A percentile compares a stretch with the other conserved stretches of the same genome.
These are phyloP conservation scores for Geotrichum citri-aurantii DNA, from an alignment of 1,139 yeast species.

Conservation along the genomic window DNA sequence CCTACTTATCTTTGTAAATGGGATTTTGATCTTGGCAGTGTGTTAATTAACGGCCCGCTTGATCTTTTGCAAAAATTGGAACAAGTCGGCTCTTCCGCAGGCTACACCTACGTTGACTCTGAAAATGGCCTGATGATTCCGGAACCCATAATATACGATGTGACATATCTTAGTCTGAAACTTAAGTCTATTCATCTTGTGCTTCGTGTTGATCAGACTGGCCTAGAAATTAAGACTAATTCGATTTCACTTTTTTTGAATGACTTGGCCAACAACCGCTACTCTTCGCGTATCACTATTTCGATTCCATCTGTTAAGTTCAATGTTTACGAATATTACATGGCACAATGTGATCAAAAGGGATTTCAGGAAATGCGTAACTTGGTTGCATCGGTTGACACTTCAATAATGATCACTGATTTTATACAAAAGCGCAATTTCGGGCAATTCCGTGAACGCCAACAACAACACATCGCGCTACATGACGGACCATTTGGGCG, in stretches of 20 bases:
- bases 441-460: constrained; percentile 44
- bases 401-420: constrained; percentile 55
- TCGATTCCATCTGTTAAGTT: constrained; percentile 45
- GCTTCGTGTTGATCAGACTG: constrained; percentile 32
- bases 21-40: constrained; percentile 67
- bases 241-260: constrained; percentile 47
- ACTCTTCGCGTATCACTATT: constrained; percentile 51
- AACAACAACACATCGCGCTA: constrained; percentile 56
- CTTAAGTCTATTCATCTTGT: constrained; percentile 27
- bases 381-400: constrained; percentile 39
- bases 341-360: constrained; percentile 13
- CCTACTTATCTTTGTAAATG: constrained; percentile 87
- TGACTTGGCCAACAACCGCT: constrained; percentile 66
- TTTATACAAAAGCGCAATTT: constrained; percentile 54
- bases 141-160: constrained; percentile 58
- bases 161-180: constrained; percentile 47
- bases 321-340: constrained; percentile 30
- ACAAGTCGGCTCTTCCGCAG: constrained; percentile 45
- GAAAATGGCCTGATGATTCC: constrained; percentile 66
- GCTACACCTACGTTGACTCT: constrained; percentile 59
- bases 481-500: constrained; percentile 86
- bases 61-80: constrained; percentile 44
- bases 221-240: constrained; percentile 30
- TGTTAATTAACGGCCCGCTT: constrained; percentile 50
- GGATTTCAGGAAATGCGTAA: constrained; percentile 9